These are phyloP conservation scores for Bipolaris sorokiniana DNA, from an alignment of 2,329 filamentous ascomycete genomes.

Conservation along the genomic window DNA sequence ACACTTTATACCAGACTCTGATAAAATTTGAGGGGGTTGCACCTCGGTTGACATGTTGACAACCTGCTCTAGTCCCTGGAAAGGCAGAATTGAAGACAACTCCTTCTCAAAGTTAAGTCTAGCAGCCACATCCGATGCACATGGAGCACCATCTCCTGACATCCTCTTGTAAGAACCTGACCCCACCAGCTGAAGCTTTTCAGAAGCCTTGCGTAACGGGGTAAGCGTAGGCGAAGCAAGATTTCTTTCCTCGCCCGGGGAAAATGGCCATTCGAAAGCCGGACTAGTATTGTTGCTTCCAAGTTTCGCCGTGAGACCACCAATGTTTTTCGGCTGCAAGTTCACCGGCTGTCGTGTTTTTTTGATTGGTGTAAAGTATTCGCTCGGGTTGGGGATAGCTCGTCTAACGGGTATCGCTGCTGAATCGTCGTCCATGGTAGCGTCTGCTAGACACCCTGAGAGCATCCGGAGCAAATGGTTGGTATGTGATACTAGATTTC, in stretches of 20 bases:
- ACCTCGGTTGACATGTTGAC: background rate
- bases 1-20: background rate
- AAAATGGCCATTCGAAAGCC: background rate
- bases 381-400: background rate
- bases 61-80: background rate
- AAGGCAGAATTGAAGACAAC: background rate
- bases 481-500: background rate
- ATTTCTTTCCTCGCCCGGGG: background rate
- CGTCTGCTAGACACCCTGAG: background rate
- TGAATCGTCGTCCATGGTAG: background rate
- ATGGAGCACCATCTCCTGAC: background rate
- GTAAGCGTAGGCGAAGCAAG: slow-evolving; percentile 19
- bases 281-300: background rate
- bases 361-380: background rate
- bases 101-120: background rate
- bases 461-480: background rate
- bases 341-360: background rate
- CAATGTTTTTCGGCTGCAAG: slow-evolving; percentile 18
- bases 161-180: slow-evolving; percentile 5
- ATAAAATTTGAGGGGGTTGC: background rate
- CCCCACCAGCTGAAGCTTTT: slow-evolving; percentile 17
- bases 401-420: background rate
- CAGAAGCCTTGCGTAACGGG: slow-evolving; percentile 23
- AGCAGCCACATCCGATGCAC: background rate
- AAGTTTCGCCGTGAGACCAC: slow-evolving; percentile 24